Evolutionary conservation across 2,329 filamentous ascomycete species (phyloP), one percentile per base, ranked within the genome.

Genomic region (Aspergillus flavus): DNA sequence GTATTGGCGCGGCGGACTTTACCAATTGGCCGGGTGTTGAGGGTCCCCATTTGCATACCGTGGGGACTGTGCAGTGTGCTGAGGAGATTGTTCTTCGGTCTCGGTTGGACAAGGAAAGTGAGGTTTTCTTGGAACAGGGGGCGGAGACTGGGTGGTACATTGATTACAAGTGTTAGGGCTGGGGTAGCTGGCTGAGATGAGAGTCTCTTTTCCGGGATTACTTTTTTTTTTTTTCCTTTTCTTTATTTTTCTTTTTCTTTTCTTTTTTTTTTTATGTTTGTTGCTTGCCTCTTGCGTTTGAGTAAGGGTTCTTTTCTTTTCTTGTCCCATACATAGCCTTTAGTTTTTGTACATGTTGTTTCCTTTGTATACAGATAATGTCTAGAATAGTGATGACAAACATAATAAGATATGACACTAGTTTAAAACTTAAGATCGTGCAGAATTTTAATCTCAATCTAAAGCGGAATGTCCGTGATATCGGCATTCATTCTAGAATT

Each of bases 91-190:
- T 39, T 5, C 45, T 63, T 9, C 23, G 58, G 14, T 5, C 56
- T 23, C n/a, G n/a, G 4, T 6, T 63, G 41, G 61, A 32, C 1
- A 43, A 56, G 19, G 43, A 59, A 7, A 58, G 59, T 43, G 30
- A 55, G 7, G 57, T 63, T 11, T 63, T 56, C 12, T 34, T 63
- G 39, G 61, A 54, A 2, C 61, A 63, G 57, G 36, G 43, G 41
- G 57, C 19, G 4, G 28, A 60, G 32, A 60, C 61, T 3, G 61
- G 61, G 10, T 63, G 61, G 61, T 59, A 34, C 34, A n/a, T 63
- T 23, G 21, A 59, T 14, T 60, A 63, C 23, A 34, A 28, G 19
- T 63, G 61, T 48, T 62, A 52, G 45, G 41, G 23, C n/a, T 14
- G n/a, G 16, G 21, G 30, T 46, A 10, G 26, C 14, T 36, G 14